Evolutionary conservation across 257 asterid genomes (phyloP).

Genomic region (Jaltomata sinuosa): DNA sequence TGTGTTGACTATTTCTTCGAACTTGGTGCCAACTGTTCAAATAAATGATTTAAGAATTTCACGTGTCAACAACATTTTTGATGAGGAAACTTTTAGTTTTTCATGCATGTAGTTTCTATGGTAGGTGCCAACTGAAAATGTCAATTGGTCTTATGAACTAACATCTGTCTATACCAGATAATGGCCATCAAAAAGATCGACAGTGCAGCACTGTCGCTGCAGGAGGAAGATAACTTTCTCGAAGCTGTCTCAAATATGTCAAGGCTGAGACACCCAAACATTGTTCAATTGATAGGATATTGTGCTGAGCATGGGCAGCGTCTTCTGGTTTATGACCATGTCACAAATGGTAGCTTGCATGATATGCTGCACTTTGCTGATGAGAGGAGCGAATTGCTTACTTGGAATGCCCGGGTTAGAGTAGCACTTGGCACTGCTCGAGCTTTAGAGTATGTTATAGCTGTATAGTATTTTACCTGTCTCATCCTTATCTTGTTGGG

Average conservation of each 20-base stretch:
- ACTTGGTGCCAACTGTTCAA: neutral
- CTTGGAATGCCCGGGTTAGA: constrained; percentile 97
- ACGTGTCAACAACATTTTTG: neutral
- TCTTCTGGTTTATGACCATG: constrained; percentile 71
- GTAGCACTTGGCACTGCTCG: constrained; percentile 98
- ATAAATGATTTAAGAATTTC: neutral
- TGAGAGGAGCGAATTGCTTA: constrained; percentile 77
- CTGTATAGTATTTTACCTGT: neutral
- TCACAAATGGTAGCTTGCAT: constrained; percentile 80
- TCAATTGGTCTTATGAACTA: neutral
- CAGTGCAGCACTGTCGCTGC: constrained; percentile 77
- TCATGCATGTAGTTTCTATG: neutral
- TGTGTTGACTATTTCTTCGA: neutral
- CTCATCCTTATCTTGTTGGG: neutral
- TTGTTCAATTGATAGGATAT: constrained; percentile 78
- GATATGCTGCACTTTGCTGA: constrained; percentile 94
- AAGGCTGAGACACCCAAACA: constrained; percentile 81
- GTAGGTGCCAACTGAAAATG: neutral
- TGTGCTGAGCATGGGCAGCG: constrained; percentile 96
- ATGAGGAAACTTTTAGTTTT: neutral
- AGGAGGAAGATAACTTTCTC: constrained; percentile 86
- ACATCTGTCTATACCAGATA: constrained; percentile 28
- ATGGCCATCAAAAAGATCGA: constrained; percentile 88
- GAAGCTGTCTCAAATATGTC: constrained; percentile 92
- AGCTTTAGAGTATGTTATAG: constrained; percentile 79